Percentiles rank a stretch among this genome's conserved stretches.
Evolutionary conservation across 1,284 basidiomycete genomes (phyloP).

Genomic region (Pseudomicrostroma phylloplanum): DNA sequence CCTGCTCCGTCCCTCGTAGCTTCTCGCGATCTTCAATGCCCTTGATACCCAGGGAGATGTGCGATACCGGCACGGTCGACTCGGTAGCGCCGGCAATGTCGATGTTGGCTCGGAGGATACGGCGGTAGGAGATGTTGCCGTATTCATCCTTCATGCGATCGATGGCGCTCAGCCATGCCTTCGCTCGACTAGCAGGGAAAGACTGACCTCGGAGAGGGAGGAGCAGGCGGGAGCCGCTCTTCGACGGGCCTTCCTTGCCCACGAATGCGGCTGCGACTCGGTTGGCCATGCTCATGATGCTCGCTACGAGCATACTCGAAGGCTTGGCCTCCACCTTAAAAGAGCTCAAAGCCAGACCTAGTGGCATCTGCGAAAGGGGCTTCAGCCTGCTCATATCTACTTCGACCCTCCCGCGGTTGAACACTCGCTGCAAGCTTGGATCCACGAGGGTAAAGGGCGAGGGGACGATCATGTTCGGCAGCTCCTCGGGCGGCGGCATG

Average conservation of each 20-base stretch:
- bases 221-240: constrained; percentile 62
- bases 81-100: constrained; percentile 16
- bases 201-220: constrained; percentile 60
- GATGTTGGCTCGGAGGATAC: constrained; percentile 16
- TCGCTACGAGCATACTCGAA: constrained; percentile 59
- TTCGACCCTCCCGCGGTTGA: not conserved
- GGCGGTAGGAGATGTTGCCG: not conserved
- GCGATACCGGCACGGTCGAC: constrained; percentile 55
- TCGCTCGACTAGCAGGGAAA: not conserved
- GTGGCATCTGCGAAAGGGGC: not conserved
- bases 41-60: constrained; percentile 67
- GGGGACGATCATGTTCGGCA: not conserved
- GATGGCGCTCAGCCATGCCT: not conserved
- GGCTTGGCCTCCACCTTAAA: not conserved
- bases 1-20: not conserved
- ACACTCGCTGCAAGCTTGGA: not conserved
- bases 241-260: constrained; percentile 31
- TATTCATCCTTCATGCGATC: not conserved
- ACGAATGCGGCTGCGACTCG: constrained; percentile 71
- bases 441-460: not conserved
- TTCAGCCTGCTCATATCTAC: not conserved
- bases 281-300: constrained; percentile 77
- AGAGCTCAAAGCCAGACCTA: not conserved
- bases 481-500: not conserved
- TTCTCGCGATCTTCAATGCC: constrained; percentile 40